Base-by-base conservation (phyloP, 805 yeast genomes). In the Myxozyma neglecta region DNA sequence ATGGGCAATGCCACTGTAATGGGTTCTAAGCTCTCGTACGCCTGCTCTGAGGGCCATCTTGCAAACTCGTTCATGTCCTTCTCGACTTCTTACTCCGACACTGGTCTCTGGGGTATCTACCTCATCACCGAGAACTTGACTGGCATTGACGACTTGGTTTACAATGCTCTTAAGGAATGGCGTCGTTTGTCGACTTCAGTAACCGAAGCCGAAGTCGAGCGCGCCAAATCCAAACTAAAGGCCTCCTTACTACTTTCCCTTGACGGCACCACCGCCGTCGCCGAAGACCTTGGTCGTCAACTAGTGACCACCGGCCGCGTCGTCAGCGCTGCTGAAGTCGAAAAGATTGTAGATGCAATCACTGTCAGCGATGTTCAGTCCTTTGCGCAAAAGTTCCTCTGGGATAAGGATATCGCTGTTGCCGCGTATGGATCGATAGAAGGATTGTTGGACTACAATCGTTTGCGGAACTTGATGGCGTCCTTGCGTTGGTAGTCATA, bases 271-370 rank as follows among this genome's bases (percentile, higher is more conserved):
- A 91, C 98, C 7, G 93, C 97, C 6, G 85, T 91, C 53, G 97
- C 97, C 37, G 99, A 94, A 77, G 98, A 94, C 75, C 90, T 94
- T 69, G 99, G 99, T 34, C 86, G 99, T 76, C 99, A 94, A 75
- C 80, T 94, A 59, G 96, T 94, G 48, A 93, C 97, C 56, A 92
- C 98, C 2, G 99, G 99, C 36, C 81, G 77, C 69, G 79, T 90
- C 69, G 78, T 87, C 66, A 76, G 87, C 6, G 91, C 94, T 4
- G 88, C 85, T 71, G 90, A 86, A 66, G 86, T 87, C 11, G 88
- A 87, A 71, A 80, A 81, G 60, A 83, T 87, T 62, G 94, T 94
- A 13, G 91, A 90, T 69, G 79, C 82, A 50, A 89, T 94, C 65
- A 83, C 90, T 9, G 86, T 83, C 70, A 81, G 85, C 43, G 97